Base-by-base conservation (phyloP, 1,284 basidiomycete genomes). In the Cryptococcus deneoformans region DNA sequence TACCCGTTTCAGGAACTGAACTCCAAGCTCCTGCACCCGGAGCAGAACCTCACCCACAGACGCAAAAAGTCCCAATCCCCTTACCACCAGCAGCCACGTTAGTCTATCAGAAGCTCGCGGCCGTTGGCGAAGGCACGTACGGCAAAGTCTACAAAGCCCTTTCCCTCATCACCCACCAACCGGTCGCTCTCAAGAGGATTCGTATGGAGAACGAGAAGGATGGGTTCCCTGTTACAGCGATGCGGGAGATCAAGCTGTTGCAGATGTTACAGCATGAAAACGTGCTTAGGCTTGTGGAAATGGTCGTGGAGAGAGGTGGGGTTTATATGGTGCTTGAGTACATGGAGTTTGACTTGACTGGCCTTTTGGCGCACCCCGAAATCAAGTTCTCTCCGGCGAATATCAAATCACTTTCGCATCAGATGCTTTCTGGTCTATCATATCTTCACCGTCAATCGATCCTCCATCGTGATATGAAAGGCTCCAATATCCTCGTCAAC, bases 321-420 rank as follows among this genome's bases (percentile, higher is more conserved):
- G 92, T 97, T 20, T 97, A 94, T 79, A 99, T 99, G 94, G 95
- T 99, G 35, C 93, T 99, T 71, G 94, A 99, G 77, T 99, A 99
- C 77, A 93, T 98, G 90, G 93, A 99, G 71, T 95, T 99, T 76
- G 96, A 99, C 73, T 82, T 99, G 52, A 97, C 93, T 3, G 97
- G 97, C 2, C 84, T 99, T 53, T 82, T 99, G 11, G 90, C 92
- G 1, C 94, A 98, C 77, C 91, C 86, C 0, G 86, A 90, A 74
- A 94, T 90, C 67, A 80, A 74, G 46, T 97, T 99, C 72, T 83
- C 85, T 1, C 83, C 86, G 14, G 91, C 89, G 12, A 90, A 99
- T 75, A 82, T 97, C 56, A 99, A 99, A 80, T 96, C 93, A 0
- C 84, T 99, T 48, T 94, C 90, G 70, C 83, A 86, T 60, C 96